Conservation (phyloP, 2,329 filamentous ascomycete genomes). For the Cercospora brassicicola region DNA sequence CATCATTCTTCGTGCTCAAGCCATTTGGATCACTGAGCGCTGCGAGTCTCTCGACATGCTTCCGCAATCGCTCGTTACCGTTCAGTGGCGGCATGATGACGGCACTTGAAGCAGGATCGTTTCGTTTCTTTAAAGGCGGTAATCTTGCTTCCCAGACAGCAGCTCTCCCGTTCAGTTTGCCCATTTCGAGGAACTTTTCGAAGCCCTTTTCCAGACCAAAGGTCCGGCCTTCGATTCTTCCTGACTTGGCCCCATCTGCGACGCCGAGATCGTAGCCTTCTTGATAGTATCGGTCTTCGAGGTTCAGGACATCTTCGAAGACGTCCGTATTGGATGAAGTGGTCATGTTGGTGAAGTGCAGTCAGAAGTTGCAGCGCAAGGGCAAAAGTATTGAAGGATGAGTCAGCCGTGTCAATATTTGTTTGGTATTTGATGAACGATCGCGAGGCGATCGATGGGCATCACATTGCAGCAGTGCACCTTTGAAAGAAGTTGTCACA, state of each 20-base stretch:
- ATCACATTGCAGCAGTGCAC: neutral
- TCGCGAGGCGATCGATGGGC: neutral
- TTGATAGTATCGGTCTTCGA: constrained; percentile 72
- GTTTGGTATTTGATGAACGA: neutral
- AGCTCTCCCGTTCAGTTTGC: constrained; percentile 73
- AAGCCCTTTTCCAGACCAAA: constrained; percentile 92
- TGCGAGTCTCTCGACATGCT: constrained; percentile 73
- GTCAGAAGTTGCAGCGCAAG: neutral
- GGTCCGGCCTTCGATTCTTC: constrained; percentile 81
- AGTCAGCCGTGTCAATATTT: neutral
- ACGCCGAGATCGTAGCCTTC: constrained; percentile 77
- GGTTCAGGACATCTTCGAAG: constrained; percentile 58
- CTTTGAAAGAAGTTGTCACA: neutral
- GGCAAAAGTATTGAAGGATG: constrained; percentile 2
- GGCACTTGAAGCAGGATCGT: neutral
- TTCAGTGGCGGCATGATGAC: constrained; percentile 12
- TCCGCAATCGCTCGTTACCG: constrained; percentile 65
- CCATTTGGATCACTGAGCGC: constrained; percentile 76
- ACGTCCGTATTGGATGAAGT: constrained; percentile 26
- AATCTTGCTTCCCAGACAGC: constrained; percentile 81
- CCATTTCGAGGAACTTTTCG: constrained; percentile 83
- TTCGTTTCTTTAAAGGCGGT: constrained; percentile 31
- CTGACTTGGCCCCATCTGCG: constrained; percentile 72
- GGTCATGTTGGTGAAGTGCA: constrained; percentile 13
- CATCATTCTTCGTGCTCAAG: constrained; percentile 76